phyloP scores from a whole-genome alignment of 208 protist genomes.

The Leishmania amazonensis region DNA sequence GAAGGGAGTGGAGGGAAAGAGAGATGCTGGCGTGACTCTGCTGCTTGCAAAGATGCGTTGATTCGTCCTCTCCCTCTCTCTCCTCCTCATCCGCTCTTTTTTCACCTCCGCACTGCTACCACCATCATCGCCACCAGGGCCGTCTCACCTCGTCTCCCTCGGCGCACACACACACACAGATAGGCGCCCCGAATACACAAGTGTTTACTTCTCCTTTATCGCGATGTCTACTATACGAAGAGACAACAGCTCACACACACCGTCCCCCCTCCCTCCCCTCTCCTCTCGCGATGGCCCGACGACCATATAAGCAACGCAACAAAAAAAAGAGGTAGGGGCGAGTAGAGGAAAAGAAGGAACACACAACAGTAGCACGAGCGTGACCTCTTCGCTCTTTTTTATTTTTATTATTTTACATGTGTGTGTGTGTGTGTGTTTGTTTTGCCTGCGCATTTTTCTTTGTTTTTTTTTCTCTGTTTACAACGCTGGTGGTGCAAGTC shows the following conservation, averaged over 20 bases:
- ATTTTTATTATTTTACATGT: neutral
- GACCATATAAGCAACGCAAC: neutral
- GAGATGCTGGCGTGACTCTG: neutral
- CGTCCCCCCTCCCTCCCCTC: neutral
- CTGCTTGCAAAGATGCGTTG: neutral
- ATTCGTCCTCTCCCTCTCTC: neutral
- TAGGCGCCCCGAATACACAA: neutral
- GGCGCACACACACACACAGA: neutral
- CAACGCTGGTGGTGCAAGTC: neutral
- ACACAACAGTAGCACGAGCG: neutral
- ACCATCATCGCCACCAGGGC: neutral
- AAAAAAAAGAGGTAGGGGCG: neutral
- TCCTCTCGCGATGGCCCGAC: neutral
- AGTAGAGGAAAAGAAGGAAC: neutral
- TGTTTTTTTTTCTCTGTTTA: neutral
- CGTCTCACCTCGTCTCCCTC: neutral
- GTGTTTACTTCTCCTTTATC: neutral
- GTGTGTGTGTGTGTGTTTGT: neutral
- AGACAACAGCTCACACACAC: neutral
- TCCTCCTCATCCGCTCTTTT: neutral
- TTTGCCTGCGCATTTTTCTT: neutral
- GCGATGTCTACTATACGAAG: constrained; percentile 11
- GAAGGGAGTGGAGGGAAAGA: neutral
- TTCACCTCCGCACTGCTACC: neutral
- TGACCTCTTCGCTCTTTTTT: neutral